These are phyloP conservation scores for Vigna nakashimae DNA, from an alignment of 306 rosid species.

Conservation along the genomic window DNA sequence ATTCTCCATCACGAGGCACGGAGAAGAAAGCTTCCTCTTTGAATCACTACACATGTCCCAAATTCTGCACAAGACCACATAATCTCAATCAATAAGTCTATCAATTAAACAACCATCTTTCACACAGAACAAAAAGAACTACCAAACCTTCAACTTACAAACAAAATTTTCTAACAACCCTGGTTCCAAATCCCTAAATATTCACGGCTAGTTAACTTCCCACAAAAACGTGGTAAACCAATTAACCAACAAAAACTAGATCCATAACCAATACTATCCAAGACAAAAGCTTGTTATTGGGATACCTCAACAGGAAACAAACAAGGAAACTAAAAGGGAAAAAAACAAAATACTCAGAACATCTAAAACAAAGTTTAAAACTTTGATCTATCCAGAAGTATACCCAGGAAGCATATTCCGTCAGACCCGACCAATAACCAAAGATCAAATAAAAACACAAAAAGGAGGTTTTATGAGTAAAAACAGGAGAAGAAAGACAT, in stretches of 20 bases:
- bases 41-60: constrained; percentile 79
- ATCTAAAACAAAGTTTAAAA: constrained; percentile 40
- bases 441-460: constrained; percentile 24
- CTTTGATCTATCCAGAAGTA: constrained; percentile 44
- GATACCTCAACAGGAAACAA: constrained; percentile 3
- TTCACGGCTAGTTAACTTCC: background rate
- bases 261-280: constrained; percentile 14
- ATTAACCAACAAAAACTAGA: constrained; percentile 15
- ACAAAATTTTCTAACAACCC: constrained; percentile 15
- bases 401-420: constrained; percentile 40
- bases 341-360: constrained; percentile 36
- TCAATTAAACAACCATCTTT: constrained; percentile 11
- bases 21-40: constrained; percentile 57
- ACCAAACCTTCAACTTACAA: background rate
- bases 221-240: background rate
- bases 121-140: background rate
- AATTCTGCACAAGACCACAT: constrained; percentile 61
- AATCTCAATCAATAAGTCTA: constrained; percentile 48
- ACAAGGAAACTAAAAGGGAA: background rate
- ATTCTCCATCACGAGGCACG: constrained; percentile 66
- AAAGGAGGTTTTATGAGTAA: background rate
- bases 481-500: constrained; percentile 42
- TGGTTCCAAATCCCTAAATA: constrained; percentile 16
- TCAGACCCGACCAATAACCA: constrained; percentile 27
- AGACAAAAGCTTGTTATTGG: constrained; percentile 29